Percentiles rank a stretch among this genome's conserved stretches.
These are phyloP conservation scores for Trichoderma semiorbis DNA, from an alignment of 2,329 filamentous ascomycete genomes.

Conservation along the genomic window DNA sequence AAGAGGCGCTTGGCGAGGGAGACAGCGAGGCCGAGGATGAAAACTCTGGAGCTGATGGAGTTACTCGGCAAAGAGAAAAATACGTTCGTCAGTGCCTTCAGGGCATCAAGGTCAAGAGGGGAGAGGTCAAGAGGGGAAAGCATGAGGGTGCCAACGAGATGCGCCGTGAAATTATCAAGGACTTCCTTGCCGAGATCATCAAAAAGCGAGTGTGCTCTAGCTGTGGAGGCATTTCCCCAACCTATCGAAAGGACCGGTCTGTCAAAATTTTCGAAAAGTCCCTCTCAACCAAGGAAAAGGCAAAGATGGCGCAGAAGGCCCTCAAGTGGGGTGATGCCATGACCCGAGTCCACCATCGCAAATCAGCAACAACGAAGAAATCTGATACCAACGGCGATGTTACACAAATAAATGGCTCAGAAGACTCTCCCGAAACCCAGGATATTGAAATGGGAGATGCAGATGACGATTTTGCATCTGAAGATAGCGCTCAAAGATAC, in stretches of 20 bases:
- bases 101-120: conserved; percentile 48
- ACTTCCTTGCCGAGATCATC: conserved; percentile 73
- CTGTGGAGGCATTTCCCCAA: conserved; percentile 69
- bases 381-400: conserved; percentile 63
- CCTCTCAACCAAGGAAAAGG: conserved; percentile 68
- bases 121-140: conserved; percentile 60
- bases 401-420: conserved; percentile 45
- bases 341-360: conserved; percentile 37
- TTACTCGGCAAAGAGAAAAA: conserved; percentile 51
- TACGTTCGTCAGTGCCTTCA: conserved; percentile 74
- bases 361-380: conserved; percentile 43
- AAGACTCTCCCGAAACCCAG: conserved; percentile 38
- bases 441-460: conserved; percentile 34
- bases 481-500: conserved; percentile 58
- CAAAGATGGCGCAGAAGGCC: conserved; percentile 67
- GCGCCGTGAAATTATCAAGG: conserved; percentile 71
- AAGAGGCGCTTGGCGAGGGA: conserved; percentile 38
- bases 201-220: conserved; percentile 65
- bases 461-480: conserved; percentile 11
- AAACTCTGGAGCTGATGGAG: conserved; percentile 48
- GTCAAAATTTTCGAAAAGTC: conserved; percentile 92
- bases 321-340: conserved; percentile 70
- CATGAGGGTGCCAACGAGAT: conserved; percentile 80
- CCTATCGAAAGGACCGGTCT: conserved; percentile 83
- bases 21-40: conserved; percentile 64